Percentiles rank a stretch among this genome's conserved stretches.
These are phyloP conservation scores for Fomitopsis pinicola DNA, from an alignment of 1,284 basidiomycete genomes.

Conservation along the genomic window DNA sequence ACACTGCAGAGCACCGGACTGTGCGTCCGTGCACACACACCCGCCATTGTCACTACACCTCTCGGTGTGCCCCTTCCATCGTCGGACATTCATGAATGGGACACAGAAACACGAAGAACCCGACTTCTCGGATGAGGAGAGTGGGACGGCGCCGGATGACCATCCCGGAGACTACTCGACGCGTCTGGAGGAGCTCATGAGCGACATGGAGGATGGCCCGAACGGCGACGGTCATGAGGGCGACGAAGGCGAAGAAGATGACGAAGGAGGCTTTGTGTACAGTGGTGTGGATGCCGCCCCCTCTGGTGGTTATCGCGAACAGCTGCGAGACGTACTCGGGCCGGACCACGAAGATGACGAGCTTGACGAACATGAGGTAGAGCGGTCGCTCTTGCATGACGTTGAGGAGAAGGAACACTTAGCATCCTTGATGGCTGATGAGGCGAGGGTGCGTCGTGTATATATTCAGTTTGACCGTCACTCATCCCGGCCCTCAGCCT, in stretches of 20 bases:
- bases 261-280: constrained; percentile 68
- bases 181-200: constrained; percentile 71
- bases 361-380: constrained; percentile 39
- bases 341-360: constrained; percentile 55
- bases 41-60: background rate
- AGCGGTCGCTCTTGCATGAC: constrained; percentile 39
- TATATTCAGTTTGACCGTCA: constrained; percentile 6
- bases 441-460: constrained; percentile 37
- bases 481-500: constrained; percentile 22
- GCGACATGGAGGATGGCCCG: constrained; percentile 29
- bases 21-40: background rate
- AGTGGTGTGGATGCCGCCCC: constrained; percentile 58
- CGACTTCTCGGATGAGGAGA: constrained; percentile 30
- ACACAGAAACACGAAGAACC: constrained; percentile 16
- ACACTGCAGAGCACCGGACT: background rate
- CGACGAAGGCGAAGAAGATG: constrained; percentile 38
- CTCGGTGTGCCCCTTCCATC: background rate
- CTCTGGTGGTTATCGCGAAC: constrained; percentile 50
- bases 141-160: constrained; percentile 29
- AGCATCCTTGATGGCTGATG: constrained; percentile 25
- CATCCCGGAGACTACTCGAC: constrained; percentile 59
- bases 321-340: constrained; percentile 71
- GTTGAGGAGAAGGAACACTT: constrained; percentile 32
- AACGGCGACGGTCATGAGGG: constrained; percentile 30
- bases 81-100: constrained; percentile 25